Conservation (phyloP, 129 eudicot genomes). For the Flaveria brownii region DNA sequence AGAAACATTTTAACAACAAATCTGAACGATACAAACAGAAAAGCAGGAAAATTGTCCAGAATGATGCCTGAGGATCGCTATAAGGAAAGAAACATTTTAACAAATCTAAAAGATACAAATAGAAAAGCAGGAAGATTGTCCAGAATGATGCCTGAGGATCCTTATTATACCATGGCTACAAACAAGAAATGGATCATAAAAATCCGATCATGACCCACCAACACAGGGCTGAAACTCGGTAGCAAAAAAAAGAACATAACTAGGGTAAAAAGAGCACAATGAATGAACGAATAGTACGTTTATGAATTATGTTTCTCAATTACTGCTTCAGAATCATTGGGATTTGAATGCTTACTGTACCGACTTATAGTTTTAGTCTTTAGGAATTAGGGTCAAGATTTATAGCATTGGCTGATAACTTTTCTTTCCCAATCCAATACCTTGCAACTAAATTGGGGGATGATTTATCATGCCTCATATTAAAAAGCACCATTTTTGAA, state of each 20-base stretch:
- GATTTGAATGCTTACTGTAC: neutral
- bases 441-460: neutral
- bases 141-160: neutral
- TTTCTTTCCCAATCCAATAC: neutral
- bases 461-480: neutral
- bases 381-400: neutral
- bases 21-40: neutral
- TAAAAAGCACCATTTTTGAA: neutral
- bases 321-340: neutral
- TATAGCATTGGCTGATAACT: neutral
- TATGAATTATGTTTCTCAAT: neutral
- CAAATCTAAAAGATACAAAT: neutral
- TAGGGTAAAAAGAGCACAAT: neutral
- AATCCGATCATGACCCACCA: neutral
- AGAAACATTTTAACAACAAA: neutral
- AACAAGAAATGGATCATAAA: conserved; percentile 1
- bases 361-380: neutral
- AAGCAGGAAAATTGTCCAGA: conserved; percentile 1
- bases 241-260: neutral
- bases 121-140: neutral
- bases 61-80: neutral
- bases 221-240: neutral
- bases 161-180: neutral
- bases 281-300: neutral
- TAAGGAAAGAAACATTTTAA: neutral